These are phyloP conservation scores for Seminavis robusta DNA, from an alignment of 108 stramenopile genomes.

Conservation along the genomic window DNA sequence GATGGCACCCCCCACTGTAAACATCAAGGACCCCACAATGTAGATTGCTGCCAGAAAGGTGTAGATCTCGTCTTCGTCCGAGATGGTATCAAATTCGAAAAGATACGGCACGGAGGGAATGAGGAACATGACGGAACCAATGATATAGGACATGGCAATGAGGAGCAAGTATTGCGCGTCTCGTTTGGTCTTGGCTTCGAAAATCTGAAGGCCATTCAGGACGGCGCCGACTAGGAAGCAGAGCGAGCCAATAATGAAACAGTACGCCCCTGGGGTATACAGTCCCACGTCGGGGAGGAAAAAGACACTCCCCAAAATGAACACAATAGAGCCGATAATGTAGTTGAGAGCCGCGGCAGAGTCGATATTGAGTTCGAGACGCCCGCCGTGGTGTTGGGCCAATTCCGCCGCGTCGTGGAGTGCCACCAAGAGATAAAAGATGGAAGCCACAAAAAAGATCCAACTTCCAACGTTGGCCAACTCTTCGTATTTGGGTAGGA, in stretches of 20 bases:
- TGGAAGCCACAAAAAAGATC: not conserved
- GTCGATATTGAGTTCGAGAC: no score
- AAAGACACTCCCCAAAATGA: not conserved
- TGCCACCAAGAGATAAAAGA: not conserved
- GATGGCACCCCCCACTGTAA: not conserved
- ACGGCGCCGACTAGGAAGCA: not conserved
- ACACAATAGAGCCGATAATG: not conserved
- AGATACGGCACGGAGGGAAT: slow-evolving; percentile 34
- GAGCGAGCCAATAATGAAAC: not conserved
- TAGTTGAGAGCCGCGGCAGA: not conserved
- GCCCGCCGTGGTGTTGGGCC: no score
- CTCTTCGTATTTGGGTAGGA: not conserved
- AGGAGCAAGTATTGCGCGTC: no score
- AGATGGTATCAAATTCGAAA: slow-evolving; percentile 24
- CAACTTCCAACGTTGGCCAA: not conserved
- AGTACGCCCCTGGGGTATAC: not conserved
- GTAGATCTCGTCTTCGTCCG: no score
- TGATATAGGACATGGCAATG: slow-evolving; percentile 50
- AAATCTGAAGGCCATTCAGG: slow-evolving; percentile 1
- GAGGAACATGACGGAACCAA: slow-evolving; percentile 44
- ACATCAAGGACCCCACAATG: not conserved
- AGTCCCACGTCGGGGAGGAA: not conserved
- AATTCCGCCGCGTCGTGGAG: not conserved
- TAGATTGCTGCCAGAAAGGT: not conserved
- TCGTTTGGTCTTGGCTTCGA: not conserved